phyloP scores from a whole-genome alignment of 2,329 filamentous ascomycete genomes.

The Nothopassalora personata region DNA sequence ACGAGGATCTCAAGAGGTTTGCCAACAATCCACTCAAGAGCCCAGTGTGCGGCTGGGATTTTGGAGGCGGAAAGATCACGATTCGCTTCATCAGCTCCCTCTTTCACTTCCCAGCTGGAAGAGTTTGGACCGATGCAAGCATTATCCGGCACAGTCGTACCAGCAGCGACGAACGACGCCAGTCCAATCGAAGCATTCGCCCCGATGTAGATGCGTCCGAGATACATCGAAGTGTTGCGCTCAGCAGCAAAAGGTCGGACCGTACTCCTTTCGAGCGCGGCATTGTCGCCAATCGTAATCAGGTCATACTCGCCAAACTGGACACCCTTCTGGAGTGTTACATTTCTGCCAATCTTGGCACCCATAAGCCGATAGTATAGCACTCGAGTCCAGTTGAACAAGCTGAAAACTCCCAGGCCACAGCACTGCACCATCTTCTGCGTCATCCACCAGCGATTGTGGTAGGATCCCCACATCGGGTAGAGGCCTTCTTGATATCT shows the following conservation, averaged over 20 bases:
- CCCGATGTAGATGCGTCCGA: conserved; percentile 49
- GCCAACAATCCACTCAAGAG: conserved; percentile 40
- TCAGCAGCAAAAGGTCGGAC: conserved; percentile 52
- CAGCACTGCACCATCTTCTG: conserved; percentile 50
- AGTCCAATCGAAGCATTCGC: conserved; percentile 45
- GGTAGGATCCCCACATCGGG: conserved; percentile 56
- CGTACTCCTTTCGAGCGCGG: conserved; percentile 45
- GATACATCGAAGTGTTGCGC: conserved; percentile 54
- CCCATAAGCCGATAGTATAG: conserved; percentile 51
- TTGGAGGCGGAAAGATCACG: conserved; percentile 40
- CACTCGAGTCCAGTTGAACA: conserved; percentile 37
- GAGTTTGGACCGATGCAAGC: conserved; percentile 54
- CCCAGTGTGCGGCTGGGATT: conserved; percentile 43
- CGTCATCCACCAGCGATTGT: conserved; percentile 55
- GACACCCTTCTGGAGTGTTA: conserved; percentile 42
- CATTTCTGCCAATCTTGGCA: conserved; percentile 49
- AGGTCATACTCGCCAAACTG: conserved; percentile 54
- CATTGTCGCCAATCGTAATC: conserved; percentile 50
- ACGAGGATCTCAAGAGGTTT: conserved; percentile 40
- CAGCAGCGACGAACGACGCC: conserved; percentile 48
- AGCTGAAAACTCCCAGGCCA: conserved; percentile 44
- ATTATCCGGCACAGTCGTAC: conserved; percentile 44
- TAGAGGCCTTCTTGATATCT: conserved; percentile 50
- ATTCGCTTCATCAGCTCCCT: conserved; percentile 43
- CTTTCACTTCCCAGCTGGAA: conserved; percentile 52